Evolutionary conservation across 495 filamentous ascomycete genomes (phyloP), one percentile per base, ranked within the genome.

Genomic region (Durotheca rogersii): DNA sequence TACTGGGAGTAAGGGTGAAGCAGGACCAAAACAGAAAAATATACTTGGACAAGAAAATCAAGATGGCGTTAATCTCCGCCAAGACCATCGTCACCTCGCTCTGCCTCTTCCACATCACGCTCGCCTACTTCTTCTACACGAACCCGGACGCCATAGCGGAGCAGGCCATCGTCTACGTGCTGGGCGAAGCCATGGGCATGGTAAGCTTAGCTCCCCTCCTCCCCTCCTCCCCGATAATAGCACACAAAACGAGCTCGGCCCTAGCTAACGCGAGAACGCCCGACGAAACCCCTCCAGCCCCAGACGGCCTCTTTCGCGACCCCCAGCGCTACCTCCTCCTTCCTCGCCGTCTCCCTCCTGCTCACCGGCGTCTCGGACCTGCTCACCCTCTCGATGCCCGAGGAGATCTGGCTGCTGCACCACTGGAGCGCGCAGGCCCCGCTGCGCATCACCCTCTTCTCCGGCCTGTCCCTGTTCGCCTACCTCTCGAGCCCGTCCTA

Each of bases 141-240:
- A 80, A 76, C 18, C 90, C 90, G 2, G 63, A 67, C 29, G 69
- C 75, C 47, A 77, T 96, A 52, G 81, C 84, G 33, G 84, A 93
- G 61, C 89, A 90, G 44, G 84, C 88, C 33, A 58, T 95, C 7
- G 88, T 95, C 41, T 91, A 82, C 59, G 80, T 96, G 32, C 70
- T 95, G 10, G 90, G 90, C 33, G 89, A 93, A 65, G 77, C 88
- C 33, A 83, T 93, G 80, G 78, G 81, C 50, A 77, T 94, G 51
- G 87, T 88, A 81, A 53, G 12, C 23, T 73, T 64, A n/a, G 27
- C 23, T 45, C 35, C 18, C 17, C 39, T 33, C 20, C 29, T 17
- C 20, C 38, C 42, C 17, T 17, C 36, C 10, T n/a, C n/a, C 16
- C 14, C 40, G 25, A 25, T 25, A n/a, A n/a, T n/a, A n/a, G n/a